A percentile compares a stretch with the other conserved stretches of the same genome.
These are phyloP conservation scores for Pseudocercospora crystallina DNA, from an alignment of 2,329 filamentous ascomycete species.

Conservation along the genomic window DNA sequence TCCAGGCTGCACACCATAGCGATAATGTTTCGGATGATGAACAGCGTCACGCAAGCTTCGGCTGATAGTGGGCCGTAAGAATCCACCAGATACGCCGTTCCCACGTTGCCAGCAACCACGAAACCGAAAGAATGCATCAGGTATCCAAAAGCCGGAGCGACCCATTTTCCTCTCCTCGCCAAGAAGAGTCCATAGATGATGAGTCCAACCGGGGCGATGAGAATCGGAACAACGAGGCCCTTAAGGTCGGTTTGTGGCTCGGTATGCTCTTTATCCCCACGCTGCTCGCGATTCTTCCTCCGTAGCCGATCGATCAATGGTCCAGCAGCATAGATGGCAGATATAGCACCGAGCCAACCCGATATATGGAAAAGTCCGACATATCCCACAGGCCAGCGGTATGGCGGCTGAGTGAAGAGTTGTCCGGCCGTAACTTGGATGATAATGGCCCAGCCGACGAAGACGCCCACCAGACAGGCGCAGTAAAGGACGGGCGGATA, in stretches of 20 bases:
- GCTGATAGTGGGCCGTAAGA: slow-evolving; percentile 29
- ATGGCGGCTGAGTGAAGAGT: slow-evolving; percentile 21
- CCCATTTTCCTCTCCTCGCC: slow-evolving; percentile 21
- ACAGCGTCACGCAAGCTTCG: slow-evolving; percentile 32
- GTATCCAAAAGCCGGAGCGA: slow-evolving; percentile 29
- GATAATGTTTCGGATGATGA: slow-evolving; percentile 33
- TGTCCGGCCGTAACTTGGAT: slow-evolving; percentile 28
- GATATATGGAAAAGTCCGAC: slow-evolving; percentile 28
- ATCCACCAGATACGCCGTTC: slow-evolving; percentile 33
- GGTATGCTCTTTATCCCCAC: slow-evolving; percentile 11
- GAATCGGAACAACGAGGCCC: slow-evolving; percentile 26
- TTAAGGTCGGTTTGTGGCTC: slow-evolving; percentile 32
- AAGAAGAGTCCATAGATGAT: slow-evolving; percentile 35
- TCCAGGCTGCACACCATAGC: slow-evolving; percentile 31
- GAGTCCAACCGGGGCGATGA: slow-evolving; percentile 34
- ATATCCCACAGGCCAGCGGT: slow-evolving; percentile 21
- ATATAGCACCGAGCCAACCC: slow-evolving; percentile 25
- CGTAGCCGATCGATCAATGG: slow-evolving; percentile 28
- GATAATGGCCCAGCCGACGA: slow-evolving; percentile 32
- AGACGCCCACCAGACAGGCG: slow-evolving; percentile 24
- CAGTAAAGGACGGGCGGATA: slow-evolving; percentile 29
- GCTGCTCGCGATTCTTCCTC: slow-evolving; percentile 25
- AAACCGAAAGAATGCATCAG: slow-evolving; percentile 36
- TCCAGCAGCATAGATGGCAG: slow-evolving; percentile 30
- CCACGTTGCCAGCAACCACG: slow-evolving; percentile 31